Conservation (phyloP, 495 filamentous ascomycete species). For the Penicillium atrosanguineum region DNA sequence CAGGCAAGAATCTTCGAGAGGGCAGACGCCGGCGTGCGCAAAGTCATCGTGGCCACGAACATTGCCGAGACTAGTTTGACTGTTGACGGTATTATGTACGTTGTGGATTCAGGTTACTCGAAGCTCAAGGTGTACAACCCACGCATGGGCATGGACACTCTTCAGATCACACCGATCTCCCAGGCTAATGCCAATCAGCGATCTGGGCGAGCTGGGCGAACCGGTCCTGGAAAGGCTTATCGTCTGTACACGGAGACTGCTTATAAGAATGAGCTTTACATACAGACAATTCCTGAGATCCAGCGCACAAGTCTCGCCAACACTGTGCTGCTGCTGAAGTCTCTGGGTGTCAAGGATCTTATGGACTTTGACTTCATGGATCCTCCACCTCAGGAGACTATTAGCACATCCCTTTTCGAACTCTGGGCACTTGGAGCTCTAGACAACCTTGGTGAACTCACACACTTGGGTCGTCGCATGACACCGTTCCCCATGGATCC, state of each 20-base stretch:
- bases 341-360: constrained; percentile 88
- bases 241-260: constrained; percentile 92
- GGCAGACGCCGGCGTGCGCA: constrained; percentile 85
- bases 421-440: constrained; percentile 95
- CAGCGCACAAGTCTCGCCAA: constrained; percentile 95
- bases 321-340: constrained; percentile 91
- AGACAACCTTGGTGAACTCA: constrained; percentile 91
- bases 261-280: constrained; percentile 94
- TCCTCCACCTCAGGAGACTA: constrained; percentile 95
- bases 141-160: constrained; percentile 97
- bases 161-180: constrained; percentile 97
- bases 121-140: constrained; percentile 99
- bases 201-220: constrained; percentile 90
- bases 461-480: constrained; percentile 84
- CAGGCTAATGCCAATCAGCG: constrained; percentile 95
- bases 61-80: constrained; percentile 98
- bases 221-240: constrained; percentile 93
- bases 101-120: constrained; percentile 92
- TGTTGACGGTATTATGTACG: constrained; percentile 99
- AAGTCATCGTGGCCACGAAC: constrained; percentile 98
- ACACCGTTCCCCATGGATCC: constrained; percentile 97
- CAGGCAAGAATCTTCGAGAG: constrained; percentile 97
- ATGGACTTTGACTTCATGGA: constrained; percentile 99
- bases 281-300: constrained; percentile 97
- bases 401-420: constrained; percentile 95